Evolutionary conservation across 345 rosid genomes (phyloP), one percentile per base, ranked within the genome.

Genomic region (Angophora floribunda): DNA sequence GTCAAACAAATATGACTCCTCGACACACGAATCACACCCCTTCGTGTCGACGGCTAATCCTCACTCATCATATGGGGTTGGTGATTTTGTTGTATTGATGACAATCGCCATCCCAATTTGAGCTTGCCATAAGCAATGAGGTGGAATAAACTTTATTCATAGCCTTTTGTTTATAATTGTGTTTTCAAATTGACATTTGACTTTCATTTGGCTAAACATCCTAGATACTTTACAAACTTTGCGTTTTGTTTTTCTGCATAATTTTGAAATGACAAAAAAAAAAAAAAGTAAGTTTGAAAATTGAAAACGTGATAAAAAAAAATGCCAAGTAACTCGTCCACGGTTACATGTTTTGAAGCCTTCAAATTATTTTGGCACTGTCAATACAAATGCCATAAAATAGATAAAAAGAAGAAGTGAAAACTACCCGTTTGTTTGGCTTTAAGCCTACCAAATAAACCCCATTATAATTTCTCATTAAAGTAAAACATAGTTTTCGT

Each of bases 11-110:
- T 24, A 57, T 24, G 1, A 57, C 22, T 57, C 22, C 32, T 61
- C 0, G 17, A 61, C 36, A 61, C 36, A 28, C 28, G 32, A 3
- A 28, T 28, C 8, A 1, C 0, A 12, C 28, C 12, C 70, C 4
- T 4, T 13, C 3, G 14, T 3, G 0, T 61, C 16, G 70, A 61
- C 0, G 2, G 32, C n/a, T 28, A 13, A 28, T 61, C 32, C 0
- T 30, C 70, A 61, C 70, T 28, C 70, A 28, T 61, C 15, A 11
- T 28, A 61, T 0, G 67, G 32, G 32, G 32, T 28, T 61, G 67
- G 67, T 61, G 8, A 28, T 61, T 61, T 0, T 12, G 28, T 24
- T 61, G 16, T 6, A 28, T 28, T 1, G 28, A 61, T 13, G 70
- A 61, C 32, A 28, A 61, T 61, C 0, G 16, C 70, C 32, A 28